Base-by-base conservation (phyloP, 192 early-diverging fungal species). In the Backusella parvicylindrica region DNA sequence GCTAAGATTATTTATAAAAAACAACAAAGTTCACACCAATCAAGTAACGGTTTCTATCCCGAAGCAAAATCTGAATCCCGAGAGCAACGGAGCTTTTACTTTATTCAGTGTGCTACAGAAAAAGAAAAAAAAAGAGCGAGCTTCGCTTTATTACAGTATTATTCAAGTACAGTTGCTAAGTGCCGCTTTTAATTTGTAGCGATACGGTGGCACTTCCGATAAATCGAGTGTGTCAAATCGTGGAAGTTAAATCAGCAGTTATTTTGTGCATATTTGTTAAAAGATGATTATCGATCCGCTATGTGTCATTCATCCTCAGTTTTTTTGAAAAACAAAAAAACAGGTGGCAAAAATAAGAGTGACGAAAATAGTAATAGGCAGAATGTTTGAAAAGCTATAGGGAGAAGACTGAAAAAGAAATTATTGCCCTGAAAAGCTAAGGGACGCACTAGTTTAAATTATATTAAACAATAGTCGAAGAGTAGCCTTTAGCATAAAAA, bases 201-300 rank as follows among this genome's bases (percentile, higher is more conserved):
- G 21, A 7, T 49, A n/a, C 47, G 47, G 50, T 50, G 23, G 50
- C 50, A 56, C 50, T 56, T 26, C 50, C 50, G 50, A 56, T 56
- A 56, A 56, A 56, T 23, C 50, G 50, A 56, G 50, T 56, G 50
- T 23, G 23, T 56, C 50, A 56, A 56, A 56, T 56, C 50, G 50
- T 56, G n/a, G 2, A 7, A 26, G 6, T 56, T 56, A 56, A 56
- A 23, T 21, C 50, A 56, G 50, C 50, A 21, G 11, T 56, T 56
- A 56, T 56, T 56, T 56, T 56, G 50, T 56, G 50, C 50, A 56
- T 56, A 56, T 56, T 56, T 56, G 50, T 56, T n/a, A n/a, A 26
- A 56, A 26, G 12, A 49, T 0, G 1, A 56, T 26, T 56, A 56
- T 26, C 23, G 50, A 56, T 56, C 50, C 50, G 50, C 50, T 18